These are phyloP conservation scores for Adenanthera pavonina DNA, from an alignment of 306 rosid genomes.

Conservation along the genomic window DNA sequence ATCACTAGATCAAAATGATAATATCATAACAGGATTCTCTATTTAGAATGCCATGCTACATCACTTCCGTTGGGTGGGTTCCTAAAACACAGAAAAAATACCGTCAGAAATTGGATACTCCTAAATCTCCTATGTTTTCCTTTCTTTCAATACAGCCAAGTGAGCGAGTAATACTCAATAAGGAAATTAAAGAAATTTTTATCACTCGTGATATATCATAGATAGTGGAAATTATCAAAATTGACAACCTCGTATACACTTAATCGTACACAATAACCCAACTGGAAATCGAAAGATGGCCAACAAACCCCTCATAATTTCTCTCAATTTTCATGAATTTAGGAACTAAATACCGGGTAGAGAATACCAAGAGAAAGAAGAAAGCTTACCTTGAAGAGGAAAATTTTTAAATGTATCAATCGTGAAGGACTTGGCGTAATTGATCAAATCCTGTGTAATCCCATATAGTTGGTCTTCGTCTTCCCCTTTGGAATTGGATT, in stretches of 20 bases:
- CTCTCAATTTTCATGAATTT: background rate
- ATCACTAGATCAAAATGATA: slow-evolving; percentile 7
- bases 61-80: background rate
- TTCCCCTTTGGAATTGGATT: slow-evolving; percentile 28
- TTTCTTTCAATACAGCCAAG: background rate
- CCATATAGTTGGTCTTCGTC: slow-evolving; percentile 55
- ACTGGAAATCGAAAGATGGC: slow-evolving; percentile 8
- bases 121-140: background rate
- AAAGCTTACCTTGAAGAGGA: slow-evolving; percentile 65
- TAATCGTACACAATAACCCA: background rate
- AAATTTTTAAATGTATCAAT: slow-evolving; percentile 75
- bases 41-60: background rate
- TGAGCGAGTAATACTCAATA: background rate
- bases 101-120: slow-evolving; percentile 2
- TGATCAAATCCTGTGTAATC: slow-evolving; percentile 64
- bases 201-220: background rate
- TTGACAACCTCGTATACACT: background rate
- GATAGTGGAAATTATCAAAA: slow-evolving; percentile 5
- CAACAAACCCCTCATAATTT: slow-evolving; percentile 3
- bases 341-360: background rate
- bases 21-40: background rate
- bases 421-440: slow-evolving; percentile 70
- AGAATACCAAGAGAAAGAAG: background rate
- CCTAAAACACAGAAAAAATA: background rate
- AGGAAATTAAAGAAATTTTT: background rate